A percentile compares a stretch with the other conserved stretches of the same genome.
Evolutionary conservation across 192 early-diverging fungal species (phyloP).

Genomic region (Pecoramyces ruminantium): DNA sequence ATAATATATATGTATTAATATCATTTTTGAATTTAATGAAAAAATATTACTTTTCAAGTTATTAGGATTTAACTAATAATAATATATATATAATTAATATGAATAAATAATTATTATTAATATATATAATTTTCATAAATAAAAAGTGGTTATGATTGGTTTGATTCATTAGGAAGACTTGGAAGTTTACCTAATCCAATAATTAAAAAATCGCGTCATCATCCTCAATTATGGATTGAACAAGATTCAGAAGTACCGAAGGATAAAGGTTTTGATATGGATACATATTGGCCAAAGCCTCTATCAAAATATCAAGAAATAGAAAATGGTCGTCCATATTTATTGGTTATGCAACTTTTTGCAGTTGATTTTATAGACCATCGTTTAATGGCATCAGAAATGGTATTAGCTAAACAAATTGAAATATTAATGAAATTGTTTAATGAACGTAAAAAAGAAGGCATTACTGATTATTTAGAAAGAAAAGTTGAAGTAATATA

Average conservation of each 20-base stretch:
- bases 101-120: no score
- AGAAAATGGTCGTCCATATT: neutral
- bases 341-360: slow-evolving; percentile 17
- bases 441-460: slow-evolving; percentile 9
- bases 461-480: slow-evolving; percentile 11
- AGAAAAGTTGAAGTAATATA: slow-evolving; percentile 11
- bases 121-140: no score
- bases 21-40: no score
- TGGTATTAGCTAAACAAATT: slow-evolving; percentile 13
- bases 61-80: no score
- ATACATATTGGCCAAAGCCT: neutral
- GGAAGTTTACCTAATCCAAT: neutral
- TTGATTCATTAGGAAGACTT: neutral
- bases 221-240: neutral
- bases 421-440: slow-evolving; percentile 12
- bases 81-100: no score
- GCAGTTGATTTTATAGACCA: slow-evolving; percentile 15
- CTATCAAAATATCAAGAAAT: neutral
- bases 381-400: slow-evolving; percentile 26
- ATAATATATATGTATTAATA: no score
- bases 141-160: neutral
- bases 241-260: neutral
- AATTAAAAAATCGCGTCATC: neutral
- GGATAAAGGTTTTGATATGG: neutral
- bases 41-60: no score